Conservation (phyloP, 148 eudicot genomes). For the Rhododendron mucronatum region DNA sequence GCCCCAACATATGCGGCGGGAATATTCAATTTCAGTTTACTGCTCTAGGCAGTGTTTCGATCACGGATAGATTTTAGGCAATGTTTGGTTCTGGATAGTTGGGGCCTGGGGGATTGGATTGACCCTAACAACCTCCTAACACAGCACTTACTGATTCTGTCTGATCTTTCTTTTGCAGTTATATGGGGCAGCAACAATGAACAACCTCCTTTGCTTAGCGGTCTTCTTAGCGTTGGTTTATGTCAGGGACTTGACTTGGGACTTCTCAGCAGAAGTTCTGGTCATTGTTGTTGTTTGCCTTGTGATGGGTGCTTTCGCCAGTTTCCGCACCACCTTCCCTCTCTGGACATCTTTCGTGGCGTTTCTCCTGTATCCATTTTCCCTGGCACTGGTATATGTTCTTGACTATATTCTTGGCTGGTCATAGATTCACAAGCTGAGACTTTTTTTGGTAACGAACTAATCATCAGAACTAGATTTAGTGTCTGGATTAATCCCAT, state of each 20-base stretch:
- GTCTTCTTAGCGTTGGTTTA: constrained; percentile 40
- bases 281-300: constrained; percentile 42
- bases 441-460: background rate
- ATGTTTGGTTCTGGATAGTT: background rate
- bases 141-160: background rate
- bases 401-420: constrained; percentile 30
- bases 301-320: constrained; percentile 38
- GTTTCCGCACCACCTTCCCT: constrained; percentile 44
- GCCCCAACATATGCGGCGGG: background rate
- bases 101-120: background rate
- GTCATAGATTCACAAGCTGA: constrained; percentile 15
- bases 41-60: background rate
- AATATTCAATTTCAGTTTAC: background rate
- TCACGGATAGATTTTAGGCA: background rate
- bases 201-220: constrained; percentile 37
- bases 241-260: constrained; percentile 39
- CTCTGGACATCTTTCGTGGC: constrained; percentile 43
- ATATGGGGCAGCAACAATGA: constrained; percentile 50
- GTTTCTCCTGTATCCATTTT: constrained; percentile 39
- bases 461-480: background rate
- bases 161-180: constrained; percentile 24
- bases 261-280: constrained; percentile 46
- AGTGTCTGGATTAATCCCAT: background rate
- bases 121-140: background rate
- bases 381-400: constrained; percentile 36